Evolutionary conservation across 108 stramenopile species (phyloP), one percentile per base, ranked within the genome.

Genomic region (Nitzschia sp.): DNA sequence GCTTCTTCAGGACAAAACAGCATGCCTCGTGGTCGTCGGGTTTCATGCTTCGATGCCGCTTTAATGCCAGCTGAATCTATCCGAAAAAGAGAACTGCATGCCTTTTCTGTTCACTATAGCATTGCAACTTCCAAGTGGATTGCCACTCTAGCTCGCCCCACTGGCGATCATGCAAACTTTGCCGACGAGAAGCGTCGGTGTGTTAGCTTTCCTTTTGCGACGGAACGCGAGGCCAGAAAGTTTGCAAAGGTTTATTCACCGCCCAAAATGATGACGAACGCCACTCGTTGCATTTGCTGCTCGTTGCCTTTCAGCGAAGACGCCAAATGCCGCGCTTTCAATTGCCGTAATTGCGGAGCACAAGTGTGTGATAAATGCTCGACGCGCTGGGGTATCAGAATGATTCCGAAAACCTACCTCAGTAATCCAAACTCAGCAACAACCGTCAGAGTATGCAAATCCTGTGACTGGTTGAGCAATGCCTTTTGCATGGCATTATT

Each of bases 321-420:
- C 4, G 23, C 28, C 23, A 60, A 57, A 30, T 38, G 47, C 2
- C 32, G 30, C 1, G 13, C 73, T 21, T 31, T 29, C 34, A 63
- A 79, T 58, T 90, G 89, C 34, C 79, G 79, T 9, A 89, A 93
- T 66, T 90, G 89, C 62, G 88, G 91, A 6, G 74, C 85, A 26
- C 61, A 68, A 54, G 75, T 85, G 45, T 93, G 92, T 71, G 71
- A 77, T 34, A 75, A 72, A 30, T 86, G 81, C 68, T 61, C 76
- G 51, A 75, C 78, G 9, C 38, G 45, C 4, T 93, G 92, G 92
- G 74, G 68, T 18, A 58, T 55, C 23, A 64, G 75, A 21, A 85
- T 82, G 84, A 25, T 93, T 46, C 92, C 92, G 18, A 83, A 87
- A 34, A 88, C 92, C 1, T 93, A 89, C 75, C 56, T 73, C 49